Conservation (phyloP, 192 early-diverging fungal species). For the Coemansia sp. region DNA sequence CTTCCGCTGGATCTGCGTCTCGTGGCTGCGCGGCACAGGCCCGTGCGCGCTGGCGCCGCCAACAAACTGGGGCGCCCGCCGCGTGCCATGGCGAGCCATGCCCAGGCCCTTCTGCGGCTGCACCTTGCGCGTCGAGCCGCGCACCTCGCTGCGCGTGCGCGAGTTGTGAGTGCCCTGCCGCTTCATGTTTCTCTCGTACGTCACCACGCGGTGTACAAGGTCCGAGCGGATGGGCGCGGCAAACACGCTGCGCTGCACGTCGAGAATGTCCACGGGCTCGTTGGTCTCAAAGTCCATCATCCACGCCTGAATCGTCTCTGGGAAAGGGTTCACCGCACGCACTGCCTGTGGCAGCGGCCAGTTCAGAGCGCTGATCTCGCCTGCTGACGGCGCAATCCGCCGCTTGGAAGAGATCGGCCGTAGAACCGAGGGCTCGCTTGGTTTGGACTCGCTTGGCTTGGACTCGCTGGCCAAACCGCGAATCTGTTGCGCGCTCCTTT, state of each 20-base stretch:
- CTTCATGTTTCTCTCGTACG: conserved; percentile 80
- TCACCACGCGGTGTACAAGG: conserved; percentile 79
- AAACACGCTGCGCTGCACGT: conserved; percentile 75
- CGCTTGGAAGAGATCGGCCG: conserved; percentile 48
- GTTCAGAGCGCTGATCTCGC: conserved; percentile 26
- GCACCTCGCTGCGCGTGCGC: conserved; percentile 79
- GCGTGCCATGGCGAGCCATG: conserved; percentile 81
- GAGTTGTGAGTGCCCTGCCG: conserved; percentile 84
- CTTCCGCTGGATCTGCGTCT: conserved; percentile 81
- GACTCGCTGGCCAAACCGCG: conserved; percentile 6
- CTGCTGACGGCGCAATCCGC: conserved; percentile 35
- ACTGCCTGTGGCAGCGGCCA: conserved; percentile 39
- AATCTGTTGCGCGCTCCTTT: conserved; percentile 7
- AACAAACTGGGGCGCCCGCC: conserved; percentile 81
- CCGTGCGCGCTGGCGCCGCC: conserved; percentile 90
- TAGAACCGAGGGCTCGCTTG: conserved; percentile 20
- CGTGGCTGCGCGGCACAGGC: conserved; percentile 84
- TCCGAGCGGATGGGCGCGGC: conserved; percentile 74
- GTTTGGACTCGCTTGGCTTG: conserved; percentile 6
- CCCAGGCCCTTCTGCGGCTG: conserved; percentile 94
- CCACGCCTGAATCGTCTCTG: conserved; percentile 69
- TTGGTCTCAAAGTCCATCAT: conserved; percentile 74
- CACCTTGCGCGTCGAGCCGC: conserved; percentile 78
- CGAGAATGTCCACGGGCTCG: conserved; percentile 67
- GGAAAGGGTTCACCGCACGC: conserved; percentile 33